Evolutionary conservation across 1,284 basidiomycete genomes (phyloP).

Genomic region (Boletellus deceptivus): DNA sequence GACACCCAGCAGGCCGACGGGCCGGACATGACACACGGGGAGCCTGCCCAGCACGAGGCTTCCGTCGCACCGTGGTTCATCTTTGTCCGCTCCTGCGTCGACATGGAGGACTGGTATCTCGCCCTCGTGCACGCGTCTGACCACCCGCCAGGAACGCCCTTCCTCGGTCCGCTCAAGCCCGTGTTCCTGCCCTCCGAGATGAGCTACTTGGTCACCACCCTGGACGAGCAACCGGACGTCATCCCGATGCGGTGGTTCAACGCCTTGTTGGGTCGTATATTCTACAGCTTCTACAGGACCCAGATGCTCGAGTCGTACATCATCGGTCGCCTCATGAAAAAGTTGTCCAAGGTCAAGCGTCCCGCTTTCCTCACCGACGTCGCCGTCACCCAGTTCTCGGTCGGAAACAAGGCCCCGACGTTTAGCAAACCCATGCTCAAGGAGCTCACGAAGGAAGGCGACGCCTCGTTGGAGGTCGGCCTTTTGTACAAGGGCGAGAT

Average conservation of each 20-base stretch:
- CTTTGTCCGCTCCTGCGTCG: conserved; percentile 79
- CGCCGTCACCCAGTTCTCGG: conserved; percentile 84
- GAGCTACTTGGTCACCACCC: conserved; percentile 76
- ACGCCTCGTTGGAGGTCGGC: conserved; percentile 86
- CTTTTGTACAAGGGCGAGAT: conserved; percentile 83
- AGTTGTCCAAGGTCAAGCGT: conserved; percentile 86
- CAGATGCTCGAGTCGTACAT: conserved; percentile 80
- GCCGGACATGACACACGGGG: neutral
- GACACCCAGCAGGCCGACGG: too few species aligned
- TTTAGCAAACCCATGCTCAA: conserved; percentile 97
- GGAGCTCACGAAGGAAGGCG: conserved; percentile 89
- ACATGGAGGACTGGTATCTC: conserved; percentile 97
- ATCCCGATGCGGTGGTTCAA: conserved; percentile 98
- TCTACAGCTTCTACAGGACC: conserved; percentile 90
- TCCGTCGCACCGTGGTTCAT: conserved; percentile 80
- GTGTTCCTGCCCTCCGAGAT: conserved; percentile 83
- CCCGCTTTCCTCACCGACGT: conserved; percentile 86
- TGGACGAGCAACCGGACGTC: conserved; percentile 92
- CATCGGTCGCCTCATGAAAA: conserved; percentile 88
- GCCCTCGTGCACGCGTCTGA: conserved; percentile 76
- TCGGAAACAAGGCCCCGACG: conserved; percentile 80
- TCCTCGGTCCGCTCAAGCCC: conserved; percentile 51
- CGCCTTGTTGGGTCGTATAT: conserved; percentile 87
- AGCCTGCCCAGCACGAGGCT: conserved; percentile 51
- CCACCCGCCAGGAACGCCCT: conserved; percentile 55